Evolutionary conservation across 2,329 filamentous ascomycete genomes (phyloP), one percentile per base, ranked within the genome.

Genomic region (Neofusicoccum kwambonambiense): DNA sequence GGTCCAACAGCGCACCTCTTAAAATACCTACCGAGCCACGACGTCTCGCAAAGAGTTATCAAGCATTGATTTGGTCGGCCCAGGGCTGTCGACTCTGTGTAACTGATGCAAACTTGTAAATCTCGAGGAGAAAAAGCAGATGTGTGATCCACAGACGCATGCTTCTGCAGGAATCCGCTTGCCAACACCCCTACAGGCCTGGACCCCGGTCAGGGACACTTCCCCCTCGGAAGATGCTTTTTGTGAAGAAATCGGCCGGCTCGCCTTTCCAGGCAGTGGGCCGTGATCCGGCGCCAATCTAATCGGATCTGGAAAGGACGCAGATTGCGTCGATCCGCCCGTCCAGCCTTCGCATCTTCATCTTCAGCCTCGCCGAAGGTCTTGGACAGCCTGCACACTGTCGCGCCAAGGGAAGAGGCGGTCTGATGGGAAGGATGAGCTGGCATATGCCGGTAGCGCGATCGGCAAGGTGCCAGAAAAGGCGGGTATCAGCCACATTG

Each of bases 71-170:
- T 31, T 63, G 34, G 37, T 63, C 47, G n/a, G 39, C 42, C 54
- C 41, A 60, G 56, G 56, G 56, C 56, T 60, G 56, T 60, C 56
- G 42, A 60, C 13, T 17, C 54, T 65, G 63, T 65, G 63, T 65
- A 60, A 65, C 63, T 35, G 42, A 62, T 62, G 45, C 58, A 51
- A 62, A 62, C 56, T 60, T 60, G 56, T 47, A 60, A 60, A 60
- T 45, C 42, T 60, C 42, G 31, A 49, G 51, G 27, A 19, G 35
- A 51, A 56, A 64, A 64, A 54, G 51, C 50, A 64, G 61, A 56
- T 56, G 49, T 50, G 51, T 56, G 49, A 45, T 54, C 49, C 61
- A 52, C 44, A 22, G 56, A 47, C 42, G 56, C 56, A 47, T 60
- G 56, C 61, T 45, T 54, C 49, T 56, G 61, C 61, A 64, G 49